Percentiles rank a stretch among this genome's conserved stretches.
Conservation (phyloP, 805 yeast genomes). For the Blastobotrys chiropterorum region DNA sequence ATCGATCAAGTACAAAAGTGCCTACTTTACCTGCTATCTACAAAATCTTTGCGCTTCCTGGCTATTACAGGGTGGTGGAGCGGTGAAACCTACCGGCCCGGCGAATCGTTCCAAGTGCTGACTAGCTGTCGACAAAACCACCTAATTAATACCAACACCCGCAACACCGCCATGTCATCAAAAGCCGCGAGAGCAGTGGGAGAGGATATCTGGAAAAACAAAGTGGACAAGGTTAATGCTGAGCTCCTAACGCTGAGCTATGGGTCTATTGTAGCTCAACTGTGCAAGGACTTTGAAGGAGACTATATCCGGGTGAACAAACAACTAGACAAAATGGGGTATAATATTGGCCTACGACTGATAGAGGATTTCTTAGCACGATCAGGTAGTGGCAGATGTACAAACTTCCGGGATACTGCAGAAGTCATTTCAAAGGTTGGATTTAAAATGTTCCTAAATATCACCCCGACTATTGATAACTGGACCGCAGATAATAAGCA, state of each 20-base stretch:
- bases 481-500: constrained; percentile 74
- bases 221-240: constrained; percentile 85
- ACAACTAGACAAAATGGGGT: constrained; percentile 89
- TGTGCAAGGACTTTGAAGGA: constrained; percentile 73
- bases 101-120: too few relatives aligned
- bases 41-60: too few relatives aligned
- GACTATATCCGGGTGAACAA: constrained; percentile 74
- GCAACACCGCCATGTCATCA: constrained; percentile 7
- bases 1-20: too few relatives aligned
- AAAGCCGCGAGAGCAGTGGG: constrained; percentile 42
- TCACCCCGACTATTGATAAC: constrained; percentile 65
- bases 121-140: too few relatives aligned
- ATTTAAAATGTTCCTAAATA: constrained; percentile 81
- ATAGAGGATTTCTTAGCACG: constrained; percentile 91
- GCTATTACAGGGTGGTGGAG: too few relatives aligned
- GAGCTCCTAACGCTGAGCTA: constrained; percentile 93
- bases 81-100: too few relatives aligned
- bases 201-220: constrained; percentile 88
- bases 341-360: constrained; percentile 83
- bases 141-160: background rate
- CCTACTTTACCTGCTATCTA: too few relatives aligned
- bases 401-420: constrained; percentile 73
- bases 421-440: constrained; percentile 83
- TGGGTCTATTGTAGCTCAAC: constrained; percentile 87
- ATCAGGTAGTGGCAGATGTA: constrained; percentile 80